Evolutionary conservation across 805 yeast species (phyloP).

Genomic region (Candida arabinofermentans): DNA sequence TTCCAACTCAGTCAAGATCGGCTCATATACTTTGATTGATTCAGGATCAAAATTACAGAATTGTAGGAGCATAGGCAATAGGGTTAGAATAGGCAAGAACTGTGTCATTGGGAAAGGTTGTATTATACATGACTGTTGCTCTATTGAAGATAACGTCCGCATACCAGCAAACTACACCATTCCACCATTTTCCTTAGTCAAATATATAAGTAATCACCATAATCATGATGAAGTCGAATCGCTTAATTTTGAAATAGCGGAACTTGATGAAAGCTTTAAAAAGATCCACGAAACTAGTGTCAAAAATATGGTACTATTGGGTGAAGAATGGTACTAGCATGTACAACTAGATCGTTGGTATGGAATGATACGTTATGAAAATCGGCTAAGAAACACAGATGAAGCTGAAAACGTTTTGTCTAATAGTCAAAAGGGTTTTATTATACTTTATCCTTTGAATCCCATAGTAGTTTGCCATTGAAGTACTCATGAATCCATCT

Average conservation of each 20-base stretch:
- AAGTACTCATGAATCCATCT: too few relatives aligned
- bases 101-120: conserved; percentile 36
- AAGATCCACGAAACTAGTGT: conserved; percentile 22
- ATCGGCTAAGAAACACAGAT: too few relatives aligned
- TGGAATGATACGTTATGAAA: too few relatives aligned
- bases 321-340: not conserved
- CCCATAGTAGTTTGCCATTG: too few relatives aligned
- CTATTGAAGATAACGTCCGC: conserved; percentile 37
- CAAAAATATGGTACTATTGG: conserved; percentile 3
- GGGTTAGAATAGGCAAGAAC: conserved; percentile 43
- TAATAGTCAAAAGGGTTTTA: too few relatives aligned
- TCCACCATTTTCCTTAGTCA: conserved; percentile 50
- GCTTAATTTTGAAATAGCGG: conserved; percentile 6
- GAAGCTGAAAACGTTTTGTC: too few relatives aligned
- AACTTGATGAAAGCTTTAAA: conserved; percentile 27
- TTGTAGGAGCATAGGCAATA: conserved; percentile 41
- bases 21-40: conserved; percentile 45
- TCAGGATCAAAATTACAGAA: conserved; percentile 24
- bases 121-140: conserved; percentile 49
- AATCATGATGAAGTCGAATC: not conserved
- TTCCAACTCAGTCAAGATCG: conserved; percentile 36
- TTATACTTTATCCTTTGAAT: too few relatives aligned
- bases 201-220: not conserved
- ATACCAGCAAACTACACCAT: conserved; percentile 41
- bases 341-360: too few relatives aligned